Percentiles rank a stretch among this genome's conserved stretches.
phyloP scores from a whole-genome alignment of 2,329 filamentous ascomycete genomes.

The Tympanopsis confertula region DNA sequence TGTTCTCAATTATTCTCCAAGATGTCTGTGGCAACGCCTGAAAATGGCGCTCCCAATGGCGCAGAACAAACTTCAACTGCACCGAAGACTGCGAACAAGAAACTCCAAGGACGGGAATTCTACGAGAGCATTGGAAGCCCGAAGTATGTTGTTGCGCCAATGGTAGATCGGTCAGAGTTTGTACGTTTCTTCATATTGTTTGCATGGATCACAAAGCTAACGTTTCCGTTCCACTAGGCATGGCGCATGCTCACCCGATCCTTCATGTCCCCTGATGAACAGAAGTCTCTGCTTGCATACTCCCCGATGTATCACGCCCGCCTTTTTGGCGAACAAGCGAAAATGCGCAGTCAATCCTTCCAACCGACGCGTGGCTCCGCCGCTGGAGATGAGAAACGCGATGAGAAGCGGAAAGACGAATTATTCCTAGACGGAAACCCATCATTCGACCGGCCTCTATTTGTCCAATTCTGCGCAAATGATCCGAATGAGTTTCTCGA shows the following conservation, averaged over 20 bases:
- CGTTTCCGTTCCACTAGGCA: constrained; percentile 41
- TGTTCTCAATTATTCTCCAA: too few species aligned
- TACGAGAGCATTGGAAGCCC: constrained; percentile 91
- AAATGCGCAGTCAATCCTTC: constrained; percentile 72
- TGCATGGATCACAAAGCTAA: neutral
- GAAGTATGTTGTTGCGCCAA: constrained; percentile 82
- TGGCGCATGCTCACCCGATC: constrained; percentile 96
- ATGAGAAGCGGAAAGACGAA: constrained; percentile 16
- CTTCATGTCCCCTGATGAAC: constrained; percentile 61
- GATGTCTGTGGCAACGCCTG: too few species aligned
- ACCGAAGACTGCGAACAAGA: too few species aligned
- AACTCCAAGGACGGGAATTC: constrained; percentile 76
- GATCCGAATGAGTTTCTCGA: constrained; percentile 68
- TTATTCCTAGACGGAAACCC: constrained; percentile 79
- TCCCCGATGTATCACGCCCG: constrained; percentile 94
- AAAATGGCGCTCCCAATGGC: too few species aligned
- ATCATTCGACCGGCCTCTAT: constrained; percentile 70
- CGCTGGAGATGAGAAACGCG: constrained; percentile 18
- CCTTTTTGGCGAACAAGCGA: constrained; percentile 65
- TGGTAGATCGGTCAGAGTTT: constrained; percentile 98
- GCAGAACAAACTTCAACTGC: too few species aligned
- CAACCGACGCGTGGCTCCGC: constrained; percentile 39
- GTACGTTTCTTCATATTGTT: constrained; percentile 36
- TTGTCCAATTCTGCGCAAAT: constrained; percentile 94
- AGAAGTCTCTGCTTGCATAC: constrained; percentile 67